Evolutionary conservation across 257 asterid genomes (phyloP).

Genomic region (Rubia yunnanensis): DNA sequence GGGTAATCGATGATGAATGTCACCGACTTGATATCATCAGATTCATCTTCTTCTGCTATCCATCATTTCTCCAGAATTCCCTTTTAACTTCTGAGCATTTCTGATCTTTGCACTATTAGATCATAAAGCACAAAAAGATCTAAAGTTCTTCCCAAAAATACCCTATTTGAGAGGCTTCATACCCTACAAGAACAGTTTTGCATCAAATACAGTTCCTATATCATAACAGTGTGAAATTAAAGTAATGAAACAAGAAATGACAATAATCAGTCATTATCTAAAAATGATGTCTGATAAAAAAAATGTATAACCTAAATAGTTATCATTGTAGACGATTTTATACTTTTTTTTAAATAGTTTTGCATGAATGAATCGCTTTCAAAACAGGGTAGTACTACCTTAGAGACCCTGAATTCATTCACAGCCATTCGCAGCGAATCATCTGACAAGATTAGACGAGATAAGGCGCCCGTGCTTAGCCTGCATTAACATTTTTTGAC

Average conservation of each 20-base stretch:
- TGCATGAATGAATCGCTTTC: too few species aligned
- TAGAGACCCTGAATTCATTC: slow-evolving; percentile 63
- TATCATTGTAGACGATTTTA: too few species aligned
- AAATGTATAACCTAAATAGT: too few species aligned
- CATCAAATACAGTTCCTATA: background rate
- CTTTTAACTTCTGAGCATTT: background rate
- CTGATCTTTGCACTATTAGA: background rate
- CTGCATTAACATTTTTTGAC: slow-evolving; percentile 18
- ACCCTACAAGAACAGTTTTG: background rate
- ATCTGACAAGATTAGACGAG: slow-evolving; percentile 82
- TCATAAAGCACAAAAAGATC: background rate
- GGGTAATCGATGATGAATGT: too few species aligned
- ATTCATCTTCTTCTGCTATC: background rate
- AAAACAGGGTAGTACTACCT: too few species aligned
- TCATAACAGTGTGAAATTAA: too few species aligned
- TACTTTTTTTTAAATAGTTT: too few species aligned
- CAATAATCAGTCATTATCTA: too few species aligned
- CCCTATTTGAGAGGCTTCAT: slow-evolving; percentile 4
- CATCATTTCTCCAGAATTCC: background rate
- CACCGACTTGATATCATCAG: too few species aligned
- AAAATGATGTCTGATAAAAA: too few species aligned
- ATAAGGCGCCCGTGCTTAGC: slow-evolving; percentile 89
- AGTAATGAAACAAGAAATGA: too few species aligned
- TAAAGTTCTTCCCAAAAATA: background rate
- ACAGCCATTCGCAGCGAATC: slow-evolving; percentile 82